These are phyloP conservation scores for Bretschneidera sinensis DNA, from an alignment of 345 rosid species.

Conservation along the genomic window DNA sequence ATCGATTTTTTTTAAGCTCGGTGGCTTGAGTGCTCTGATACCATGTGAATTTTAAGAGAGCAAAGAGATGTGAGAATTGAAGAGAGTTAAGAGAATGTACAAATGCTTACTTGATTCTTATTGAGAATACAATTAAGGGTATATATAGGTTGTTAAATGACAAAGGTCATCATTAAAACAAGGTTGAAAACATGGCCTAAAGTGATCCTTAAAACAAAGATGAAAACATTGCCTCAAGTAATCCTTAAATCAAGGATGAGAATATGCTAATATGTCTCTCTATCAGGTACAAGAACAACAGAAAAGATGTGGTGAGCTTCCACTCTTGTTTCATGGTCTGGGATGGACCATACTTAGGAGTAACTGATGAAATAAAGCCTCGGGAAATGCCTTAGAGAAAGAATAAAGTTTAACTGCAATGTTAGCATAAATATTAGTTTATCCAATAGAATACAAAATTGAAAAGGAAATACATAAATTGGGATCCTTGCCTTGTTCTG, in stretches of 20 bases:
- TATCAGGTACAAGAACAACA: slow-evolving; percentile 93
- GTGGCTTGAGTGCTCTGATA: too few relatives aligned
- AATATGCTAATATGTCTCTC: slow-evolving; percentile 63
- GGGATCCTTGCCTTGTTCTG: slow-evolving; percentile 62
- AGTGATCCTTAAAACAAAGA: too few relatives aligned
- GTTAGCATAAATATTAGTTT: slow-evolving; percentile 5
- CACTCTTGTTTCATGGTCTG: slow-evolving; percentile 85
- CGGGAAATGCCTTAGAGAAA: slow-evolving; percentile 74
- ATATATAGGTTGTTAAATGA: too few relatives aligned
- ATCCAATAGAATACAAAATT: slow-evolving; percentile 2
- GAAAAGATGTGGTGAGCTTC: slow-evolving; percentile 93
- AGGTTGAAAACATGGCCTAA: too few relatives aligned
- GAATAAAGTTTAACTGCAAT: slow-evolving; percentile 11
- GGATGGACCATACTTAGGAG: slow-evolving; percentile 94
- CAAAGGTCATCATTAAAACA: too few relatives aligned
- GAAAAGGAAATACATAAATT: background rate
- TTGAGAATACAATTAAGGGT: too few relatives aligned
- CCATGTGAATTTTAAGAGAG: too few relatives aligned
- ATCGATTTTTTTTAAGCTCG: too few relatives aligned
- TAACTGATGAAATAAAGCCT: slow-evolving; percentile 89
- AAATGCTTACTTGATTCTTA: too few relatives aligned
- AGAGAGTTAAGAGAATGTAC: too few relatives aligned
- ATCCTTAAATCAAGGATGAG: slow-evolving; percentile 43
- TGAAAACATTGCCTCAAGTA: too few relatives aligned
- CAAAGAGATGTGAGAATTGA: too few relatives aligned